phyloP scores from a whole-genome alignment of 2,329 filamentous ascomycete species.

The Myriosclerotinia scirpicola region DNA sequence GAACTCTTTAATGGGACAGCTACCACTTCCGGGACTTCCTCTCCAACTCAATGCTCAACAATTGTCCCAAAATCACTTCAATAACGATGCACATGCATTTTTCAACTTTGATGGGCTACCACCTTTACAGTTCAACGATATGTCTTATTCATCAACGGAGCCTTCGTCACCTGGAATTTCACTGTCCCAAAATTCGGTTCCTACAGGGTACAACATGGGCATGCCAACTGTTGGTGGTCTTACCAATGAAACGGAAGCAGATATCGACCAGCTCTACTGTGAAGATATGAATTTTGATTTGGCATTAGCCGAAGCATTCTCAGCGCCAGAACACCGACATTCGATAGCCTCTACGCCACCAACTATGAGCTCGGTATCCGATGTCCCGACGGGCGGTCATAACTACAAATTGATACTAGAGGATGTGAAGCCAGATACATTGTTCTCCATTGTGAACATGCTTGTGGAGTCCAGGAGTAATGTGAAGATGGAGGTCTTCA shows the following conservation, averaged over 20 bases:
- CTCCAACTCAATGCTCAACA: constrained; percentile 4
- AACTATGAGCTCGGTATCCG: constrained; percentile 12
- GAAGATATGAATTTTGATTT: constrained; percentile 18
- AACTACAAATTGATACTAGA: constrained; percentile 19
- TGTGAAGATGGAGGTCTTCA: constrained; percentile 21
- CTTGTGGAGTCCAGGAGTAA: constrained; percentile 21
- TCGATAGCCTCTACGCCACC: constrained; percentile 15
- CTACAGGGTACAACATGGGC: constrained; percentile 11
- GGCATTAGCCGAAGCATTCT: constrained; percentile 19
- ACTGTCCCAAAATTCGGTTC: constrained; percentile 5
- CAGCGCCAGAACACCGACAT: neutral
- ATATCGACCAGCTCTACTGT: constrained; percentile 17
- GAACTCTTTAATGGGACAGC: constrained; percentile 14
- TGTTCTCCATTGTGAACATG: constrained; percentile 19
- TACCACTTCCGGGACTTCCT: constrained; percentile 9
- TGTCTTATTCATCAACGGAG: constrained; percentile 17
- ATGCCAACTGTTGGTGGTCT: constrained; percentile 4
- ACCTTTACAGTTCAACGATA: constrained; percentile 14
- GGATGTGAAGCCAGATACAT: constrained; percentile 15
- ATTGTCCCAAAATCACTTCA: constrained; percentile 9
- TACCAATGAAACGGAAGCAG: constrained; percentile 2
- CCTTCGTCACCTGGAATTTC: constrained; percentile 17
- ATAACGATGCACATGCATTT: constrained; percentile 4
- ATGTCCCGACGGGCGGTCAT: constrained; percentile 8
- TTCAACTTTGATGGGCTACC: constrained; percentile 19